phyloP scores from a whole-genome alignment of 179 eudicot species.

The Drosera spatulata region DNA sequence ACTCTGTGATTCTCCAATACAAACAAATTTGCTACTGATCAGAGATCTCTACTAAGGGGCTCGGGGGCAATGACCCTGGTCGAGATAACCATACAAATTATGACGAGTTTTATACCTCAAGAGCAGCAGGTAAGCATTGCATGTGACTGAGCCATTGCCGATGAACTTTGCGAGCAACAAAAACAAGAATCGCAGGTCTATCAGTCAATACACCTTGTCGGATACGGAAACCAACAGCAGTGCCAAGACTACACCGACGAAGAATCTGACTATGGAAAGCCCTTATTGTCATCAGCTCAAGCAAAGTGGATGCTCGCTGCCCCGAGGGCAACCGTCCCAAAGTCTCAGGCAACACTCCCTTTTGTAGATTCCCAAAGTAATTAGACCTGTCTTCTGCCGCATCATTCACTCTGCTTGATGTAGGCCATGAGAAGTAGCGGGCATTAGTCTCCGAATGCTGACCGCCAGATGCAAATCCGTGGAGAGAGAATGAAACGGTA shows the following conservation, averaged over 20 bases:
- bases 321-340: conserved; percentile 68
- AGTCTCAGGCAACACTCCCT: conserved; percentile 78
- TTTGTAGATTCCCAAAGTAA: conserved; percentile 84
- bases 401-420: conserved; percentile 65
- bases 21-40: neutral
- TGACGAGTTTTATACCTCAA: conserved; percentile 39
- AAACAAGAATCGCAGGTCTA: conserved; percentile 87
- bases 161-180: conserved; percentile 87
- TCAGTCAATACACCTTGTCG: conserved; percentile 75
- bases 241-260: conserved; percentile 88
- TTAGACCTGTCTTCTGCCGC: conserved; percentile 93
- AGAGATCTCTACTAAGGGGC: neutral
- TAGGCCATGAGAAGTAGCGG: conserved; percentile 92
- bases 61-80: neutral
- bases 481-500: conserved; percentile 44
- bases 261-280: conserved; percentile 91
- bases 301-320: conserved; percentile 74
- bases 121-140: conserved; percentile 83
- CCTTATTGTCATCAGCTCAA: conserved; percentile 91
- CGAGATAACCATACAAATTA: neutral
- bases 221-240: conserved; percentile 90
- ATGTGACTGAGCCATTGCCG: conserved; percentile 80
- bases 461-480: conserved; percentile 65
- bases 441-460: conserved; percentile 86
- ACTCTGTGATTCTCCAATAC: neutral